Evolutionary conservation across 164 flowering plant species (phyloP).

Genomic region (Liquidambar formosana): DNA sequence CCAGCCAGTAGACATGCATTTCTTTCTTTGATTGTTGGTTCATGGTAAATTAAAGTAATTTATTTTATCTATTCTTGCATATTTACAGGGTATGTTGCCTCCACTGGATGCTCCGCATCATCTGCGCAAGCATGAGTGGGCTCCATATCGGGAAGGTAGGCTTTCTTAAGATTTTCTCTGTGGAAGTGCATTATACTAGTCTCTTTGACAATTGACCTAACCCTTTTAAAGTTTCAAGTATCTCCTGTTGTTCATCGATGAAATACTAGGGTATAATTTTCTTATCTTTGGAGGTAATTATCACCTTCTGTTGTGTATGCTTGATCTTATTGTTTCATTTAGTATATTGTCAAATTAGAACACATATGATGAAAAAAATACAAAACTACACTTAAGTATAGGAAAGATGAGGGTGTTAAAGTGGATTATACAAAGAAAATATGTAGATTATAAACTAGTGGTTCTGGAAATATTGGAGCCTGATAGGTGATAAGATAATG

Average conservation of each 20-base stretch:
- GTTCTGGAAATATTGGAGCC: background rate
- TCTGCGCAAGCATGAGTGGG: constrained; percentile 98
- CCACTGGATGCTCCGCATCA: constrained; percentile 99
- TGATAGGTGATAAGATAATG: background rate
- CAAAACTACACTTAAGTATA: background rate
- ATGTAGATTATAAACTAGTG: background rate
- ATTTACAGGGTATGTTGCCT: constrained; percentile 81
- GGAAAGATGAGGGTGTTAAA: background rate
- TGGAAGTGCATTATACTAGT: constrained; percentile 4
- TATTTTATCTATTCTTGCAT: constrained; percentile 10
- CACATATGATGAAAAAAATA: background rate
- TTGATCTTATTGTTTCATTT: no score
- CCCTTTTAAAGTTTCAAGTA: no score
- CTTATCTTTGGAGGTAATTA: background rate
- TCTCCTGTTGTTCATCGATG: background rate
- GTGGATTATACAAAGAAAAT: background rate
- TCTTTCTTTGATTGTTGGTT: constrained; percentile 2
- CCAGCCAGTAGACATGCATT: background rate
- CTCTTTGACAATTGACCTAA: background rate
- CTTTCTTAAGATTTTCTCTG: background rate
- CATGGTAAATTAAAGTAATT: background rate
- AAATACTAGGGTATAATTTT: background rate
- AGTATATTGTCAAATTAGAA: background rate
- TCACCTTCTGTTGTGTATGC: background rate
- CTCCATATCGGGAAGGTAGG: constrained; percentile 83